These are phyloP conservation scores for Botrytis cinerea DNA, from an alignment of 2,329 filamentous ascomycete species.

Conservation along the genomic window DNA sequence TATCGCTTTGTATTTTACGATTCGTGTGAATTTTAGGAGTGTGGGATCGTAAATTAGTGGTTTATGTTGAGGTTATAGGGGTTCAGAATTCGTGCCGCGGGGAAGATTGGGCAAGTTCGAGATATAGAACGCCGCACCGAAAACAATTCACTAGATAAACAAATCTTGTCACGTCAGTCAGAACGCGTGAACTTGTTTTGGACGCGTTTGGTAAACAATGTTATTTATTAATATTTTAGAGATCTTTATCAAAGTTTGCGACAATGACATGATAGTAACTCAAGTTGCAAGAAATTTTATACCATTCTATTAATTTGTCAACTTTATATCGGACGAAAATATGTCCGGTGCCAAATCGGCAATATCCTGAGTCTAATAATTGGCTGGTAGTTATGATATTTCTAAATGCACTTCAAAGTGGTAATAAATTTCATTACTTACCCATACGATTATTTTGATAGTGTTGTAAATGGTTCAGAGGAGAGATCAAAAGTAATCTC, in stretches of 20 bases:
- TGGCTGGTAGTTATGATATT: accelerated
- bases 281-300: accelerated
- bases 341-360: neutral
- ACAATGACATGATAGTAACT: neutral
- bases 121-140: neutral
- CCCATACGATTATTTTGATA: neutral
- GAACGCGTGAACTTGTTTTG: neutral
- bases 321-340: neutral
- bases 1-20: neutral
- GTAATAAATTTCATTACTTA: neutral
- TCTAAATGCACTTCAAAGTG: accelerated
- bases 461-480: neutral
- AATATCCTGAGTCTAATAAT: neutral
- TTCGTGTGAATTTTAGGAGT: neutral
- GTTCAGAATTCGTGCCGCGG: neutral
- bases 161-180: neutral
- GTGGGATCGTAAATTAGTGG: neutral
- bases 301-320: accelerated
- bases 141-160: neutral
- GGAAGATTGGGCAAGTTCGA: neutral
- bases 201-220: neutral
- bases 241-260: neutral
- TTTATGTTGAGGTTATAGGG: neutral
- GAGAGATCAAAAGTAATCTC: neutral
- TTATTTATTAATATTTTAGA: neutral